Evolutionary conservation across 306 rosid genomes (phyloP).

Genomic region (Lagenaria siceraria): DNA sequence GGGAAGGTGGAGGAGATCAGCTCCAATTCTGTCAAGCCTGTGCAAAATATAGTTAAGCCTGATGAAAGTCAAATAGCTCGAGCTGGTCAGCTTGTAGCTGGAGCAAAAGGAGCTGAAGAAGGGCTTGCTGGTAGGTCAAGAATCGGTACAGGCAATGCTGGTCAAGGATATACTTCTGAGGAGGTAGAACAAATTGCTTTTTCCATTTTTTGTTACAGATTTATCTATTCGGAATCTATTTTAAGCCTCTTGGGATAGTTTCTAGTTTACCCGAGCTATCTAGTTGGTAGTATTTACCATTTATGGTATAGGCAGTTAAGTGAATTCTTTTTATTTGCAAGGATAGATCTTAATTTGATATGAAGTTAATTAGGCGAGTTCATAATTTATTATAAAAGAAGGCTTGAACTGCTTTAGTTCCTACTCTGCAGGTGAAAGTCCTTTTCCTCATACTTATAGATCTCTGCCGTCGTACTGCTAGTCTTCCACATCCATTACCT

Average conservation of each 20-base stretch:
- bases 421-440: slow-evolving; percentile 58
- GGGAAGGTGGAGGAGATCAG: slow-evolving; percentile 66
- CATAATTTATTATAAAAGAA: background rate
- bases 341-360: background rate
- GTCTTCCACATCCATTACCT: slow-evolving; percentile 67
- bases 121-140: slow-evolving; percentile 62
- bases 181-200: slow-evolving; percentile 39
- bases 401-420: slow-evolving; percentile 11
- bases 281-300: background rate
- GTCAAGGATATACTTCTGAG: slow-evolving; percentile 95
- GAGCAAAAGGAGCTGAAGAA: slow-evolving; percentile 72
- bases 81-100: slow-evolving; percentile 46
- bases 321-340: background rate
- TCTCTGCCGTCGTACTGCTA: slow-evolving; percentile 72
- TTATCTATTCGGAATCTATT: background rate
- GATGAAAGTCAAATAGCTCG: slow-evolving; percentile 69
- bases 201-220: background rate
- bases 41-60: slow-evolving; percentile 39
- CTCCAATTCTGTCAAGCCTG: slow-evolving; percentile 42
- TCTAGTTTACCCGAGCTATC: background rate
- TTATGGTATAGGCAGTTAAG: background rate
- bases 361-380: background rate
- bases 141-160: slow-evolving; percentile 91
- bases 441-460: slow-evolving; percentile 84
- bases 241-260: background rate